Evolutionary conservation across 2,329 filamentous ascomycete genomes (phyloP).

Genomic region (Pseudonectria foliicola): DNA sequence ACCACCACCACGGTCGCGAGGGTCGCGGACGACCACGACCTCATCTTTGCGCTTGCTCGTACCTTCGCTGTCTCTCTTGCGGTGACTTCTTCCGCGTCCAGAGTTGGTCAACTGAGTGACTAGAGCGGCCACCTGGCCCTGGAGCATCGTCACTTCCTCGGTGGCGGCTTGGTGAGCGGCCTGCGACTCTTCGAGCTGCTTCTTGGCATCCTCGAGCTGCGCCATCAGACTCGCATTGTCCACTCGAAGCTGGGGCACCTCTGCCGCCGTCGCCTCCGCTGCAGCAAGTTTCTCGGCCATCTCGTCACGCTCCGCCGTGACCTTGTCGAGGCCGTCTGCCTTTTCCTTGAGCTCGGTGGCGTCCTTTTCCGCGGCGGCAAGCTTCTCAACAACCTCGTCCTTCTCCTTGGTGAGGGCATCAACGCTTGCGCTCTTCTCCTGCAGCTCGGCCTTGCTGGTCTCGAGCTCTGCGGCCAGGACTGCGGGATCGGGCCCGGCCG

Average conservation of each 20-base stretch:
- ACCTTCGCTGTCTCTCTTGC: slow-evolving; percentile 13
- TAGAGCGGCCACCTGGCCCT: slow-evolving; percentile 14
- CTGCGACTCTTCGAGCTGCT: slow-evolving; percentile 15
- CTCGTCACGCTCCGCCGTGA: slow-evolving; percentile 12
- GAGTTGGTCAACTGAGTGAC: slow-evolving; percentile 13
- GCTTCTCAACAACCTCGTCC: slow-evolving; percentile 15
- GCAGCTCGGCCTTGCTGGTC: slow-evolving; percentile 9
- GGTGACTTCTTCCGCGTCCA: slow-evolving; percentile 9
- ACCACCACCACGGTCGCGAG: slow-evolving; percentile 13
- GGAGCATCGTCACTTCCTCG: slow-evolving; percentile 12
- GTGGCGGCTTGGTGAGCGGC: slow-evolving; percentile 14
- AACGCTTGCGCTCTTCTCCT: slow-evolving; percentile 11
- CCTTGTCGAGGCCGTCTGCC: slow-evolving; percentile 1
- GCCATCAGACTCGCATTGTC: slow-evolving; percentile 19
- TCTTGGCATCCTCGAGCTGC: slow-evolving; percentile 11
- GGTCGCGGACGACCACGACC: slow-evolving; percentile 20
- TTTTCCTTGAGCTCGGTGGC: not conserved
- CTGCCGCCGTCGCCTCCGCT: slow-evolving; percentile 15
- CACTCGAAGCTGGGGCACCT: slow-evolving; percentile 12
- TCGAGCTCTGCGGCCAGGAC: slow-evolving; percentile 8
- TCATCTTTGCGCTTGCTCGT: slow-evolving; percentile 19
- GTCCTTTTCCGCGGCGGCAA: slow-evolving; percentile 11
- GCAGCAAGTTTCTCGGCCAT: slow-evolving; percentile 14
- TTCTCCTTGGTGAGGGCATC: slow-evolving; percentile 9
- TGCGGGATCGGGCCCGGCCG: slow-evolving; percentile 3